Evolutionary conservation across 441 rosid species (phyloP), one percentile per base, ranked within the genome.

Genomic region (Euphorbia celastroides): DNA sequence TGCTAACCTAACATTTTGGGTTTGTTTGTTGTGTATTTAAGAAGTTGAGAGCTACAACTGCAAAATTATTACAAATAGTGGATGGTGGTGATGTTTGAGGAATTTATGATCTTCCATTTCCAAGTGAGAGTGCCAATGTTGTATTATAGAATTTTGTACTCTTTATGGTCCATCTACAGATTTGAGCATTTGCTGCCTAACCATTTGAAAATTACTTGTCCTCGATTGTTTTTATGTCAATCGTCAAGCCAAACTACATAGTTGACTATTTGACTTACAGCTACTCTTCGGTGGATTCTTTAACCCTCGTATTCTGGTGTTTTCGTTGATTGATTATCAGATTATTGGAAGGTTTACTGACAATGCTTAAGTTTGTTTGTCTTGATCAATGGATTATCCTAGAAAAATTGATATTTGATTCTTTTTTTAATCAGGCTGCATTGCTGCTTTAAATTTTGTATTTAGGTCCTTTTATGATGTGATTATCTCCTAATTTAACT

Each of bases 1-100:
- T 65, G 55, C 63, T 55, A 66, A 65, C 72, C 57, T 68, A 64
- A 25, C 62, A 13, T 5, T 19, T 10, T 48, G 62, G 57, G 55
- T 28, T 42, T 59, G n/a, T 60, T 31, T 16, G 42, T 57, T 13
- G 0, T 57, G 25, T 32, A 64, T 51, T 71, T 57, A 62, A 14
- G 57, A 32, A 56, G 30, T 54, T 57, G 65, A 65, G 52, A 64
- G 30, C 69, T 60, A 52, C 64, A 16, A 58, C 34, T 55, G 27
- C 27, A n/a, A 67, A 57, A 32, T 51, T 25, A 25, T 44, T 62
- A 67, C 62, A 64, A 67, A 62, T 44, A 32, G 63, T 60, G 56
- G 50, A n/a, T 68, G 75, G 50, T 60, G 60, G 25, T 54, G 68
- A 57, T 57, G 31, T 56, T 27, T n/a, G n/a, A 19, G 38, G 23